Conservation (phyloP, 805 yeast species). For the Candida tammaniensis region DNA sequence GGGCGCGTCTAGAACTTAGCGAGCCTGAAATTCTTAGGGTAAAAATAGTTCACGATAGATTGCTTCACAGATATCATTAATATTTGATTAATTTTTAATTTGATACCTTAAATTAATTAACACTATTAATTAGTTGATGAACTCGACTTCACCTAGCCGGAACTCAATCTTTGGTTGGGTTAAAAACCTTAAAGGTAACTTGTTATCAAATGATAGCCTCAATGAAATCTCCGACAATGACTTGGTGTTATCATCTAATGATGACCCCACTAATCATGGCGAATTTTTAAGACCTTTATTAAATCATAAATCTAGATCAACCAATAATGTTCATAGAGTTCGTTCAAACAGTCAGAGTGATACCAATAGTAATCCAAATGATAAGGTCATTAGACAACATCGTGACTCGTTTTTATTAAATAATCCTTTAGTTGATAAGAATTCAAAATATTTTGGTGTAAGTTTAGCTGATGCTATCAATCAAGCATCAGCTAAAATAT, state of each 20-base stretch:
- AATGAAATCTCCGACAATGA: conserved; percentile 27
- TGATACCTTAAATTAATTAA: too few species aligned
- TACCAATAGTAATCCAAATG: conserved; percentile 3
- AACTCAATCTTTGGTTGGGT: conserved; percentile 45
- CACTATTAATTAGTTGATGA: too few species aligned
- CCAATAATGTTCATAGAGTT: conserved; percentile 42
- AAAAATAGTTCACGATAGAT: too few species aligned
- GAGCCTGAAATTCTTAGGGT: too few species aligned
- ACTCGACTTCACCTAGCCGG: conserved; percentile 35
- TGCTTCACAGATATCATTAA: too few species aligned
- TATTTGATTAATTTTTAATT: too few species aligned
- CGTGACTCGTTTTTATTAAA: conserved; percentile 49
- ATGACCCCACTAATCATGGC: conserved; percentile 5
- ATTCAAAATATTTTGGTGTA: conserved; percentile 71
- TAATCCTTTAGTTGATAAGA: conserved; percentile 44
- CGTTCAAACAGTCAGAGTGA: conserved; percentile 32
- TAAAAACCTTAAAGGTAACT: conserved; percentile 35
- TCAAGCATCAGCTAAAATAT: conserved; percentile 75
- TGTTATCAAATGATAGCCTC: conserved; percentile 36
- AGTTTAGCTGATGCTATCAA: conserved; percentile 67
- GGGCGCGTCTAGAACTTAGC: too few species aligned
- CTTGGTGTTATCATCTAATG: conserved; percentile 10
- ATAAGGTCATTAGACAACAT: conserved; percentile 36
- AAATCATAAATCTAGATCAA: conserved; percentile 49
- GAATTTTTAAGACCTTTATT: conserved; percentile 45